phyloP scores from a whole-genome alignment of 371 early-diverging fungal genomes.

The Zychaea mexicana region DNA sequence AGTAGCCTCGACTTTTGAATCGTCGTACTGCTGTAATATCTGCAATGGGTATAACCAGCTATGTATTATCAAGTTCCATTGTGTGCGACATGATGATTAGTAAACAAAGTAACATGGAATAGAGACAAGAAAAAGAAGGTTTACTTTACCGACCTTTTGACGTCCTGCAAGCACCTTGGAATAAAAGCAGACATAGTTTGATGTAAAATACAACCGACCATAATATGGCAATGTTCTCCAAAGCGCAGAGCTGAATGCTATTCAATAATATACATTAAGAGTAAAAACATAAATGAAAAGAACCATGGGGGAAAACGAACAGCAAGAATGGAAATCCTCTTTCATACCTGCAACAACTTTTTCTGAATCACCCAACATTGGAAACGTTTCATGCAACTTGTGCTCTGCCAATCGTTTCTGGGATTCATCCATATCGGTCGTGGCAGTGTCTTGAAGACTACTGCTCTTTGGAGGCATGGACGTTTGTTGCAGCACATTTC shows the following conservation, averaged over 20 bases:
- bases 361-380: constrained; percentile 56
- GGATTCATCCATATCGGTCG: constrained; percentile 16
- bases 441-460: constrained; percentile 6
- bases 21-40: constrained; percentile 37
- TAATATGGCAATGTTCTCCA: constrained; percentile 54
- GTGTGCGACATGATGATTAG: too few relatives aligned
- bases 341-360: constrained; percentile 47
- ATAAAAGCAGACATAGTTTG: constrained; percentile 64
- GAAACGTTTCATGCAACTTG: constrained; percentile 51
- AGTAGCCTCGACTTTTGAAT: constrained; percentile 32
- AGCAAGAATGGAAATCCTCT: not conserved
- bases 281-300: not conserved
- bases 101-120: too few relatives aligned
- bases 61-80: too few relatives aligned
- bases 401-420: constrained; percentile 26
- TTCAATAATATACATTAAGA: constrained; percentile 4
- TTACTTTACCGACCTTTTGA: constrained; percentile 41
- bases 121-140: too few relatives aligned
- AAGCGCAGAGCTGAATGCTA: constrained; percentile 37
- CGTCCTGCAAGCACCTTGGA: constrained; percentile 60
- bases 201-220: constrained; percentile 68
- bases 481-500: constrained; percentile 2
- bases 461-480: not conserved
- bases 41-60: constrained; percentile 39
- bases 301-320: not conserved